Base-by-base conservation (phyloP, 768 basidiomycete species). In the Baorangia bicolor region DNA sequence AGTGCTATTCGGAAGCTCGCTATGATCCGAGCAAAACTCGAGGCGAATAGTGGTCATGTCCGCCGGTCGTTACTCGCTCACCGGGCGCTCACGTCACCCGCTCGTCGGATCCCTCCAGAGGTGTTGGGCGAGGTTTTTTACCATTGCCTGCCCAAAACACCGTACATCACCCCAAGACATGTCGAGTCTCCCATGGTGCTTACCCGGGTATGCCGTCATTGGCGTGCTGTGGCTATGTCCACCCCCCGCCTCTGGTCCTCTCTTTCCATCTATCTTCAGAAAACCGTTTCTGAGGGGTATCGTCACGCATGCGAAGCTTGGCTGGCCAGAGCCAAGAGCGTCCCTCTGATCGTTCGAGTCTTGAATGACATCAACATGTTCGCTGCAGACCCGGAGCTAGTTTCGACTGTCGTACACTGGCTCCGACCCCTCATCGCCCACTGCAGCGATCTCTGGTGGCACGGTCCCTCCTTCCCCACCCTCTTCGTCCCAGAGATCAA, bases 191-290 rank as follows among this genome's bases (percentile, higher is more conserved):
- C 69, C 23, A 49, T 73, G 55, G 54, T 72, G 33, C 57, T 73
- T 41, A 60, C 61, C 27, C 61, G 41, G 12, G 66, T 73, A 23
- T 73, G 69, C 44, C 63, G 58, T 45, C 60, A 53, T n/a, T 73
- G 71, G 71, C 70, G 68, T 30, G 59, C 53, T 18, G 66, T 74
- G 11, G 63, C 69, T 13, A 27, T 70, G 14, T 61, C 69, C 13
- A 70, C 73, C 12, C 71, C 73, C 20, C 56, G 51, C 30, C 67
- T 74, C 25, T 73, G 71, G 71, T 60, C 62, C 9, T 71, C 73
- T 25, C 50, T 71, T 21, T 66, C 60, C 28, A 39, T 71, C 34
- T 38, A 48, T 44, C 58, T 71, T 23, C 50, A 54, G 20, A 64
- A 53, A 18, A 53, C 52, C 4, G 21, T 48, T 11, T 40, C 25